Conservation (phyloP, 2,329 filamentous ascomycete species). For the Fusarium sp. region DNA sequence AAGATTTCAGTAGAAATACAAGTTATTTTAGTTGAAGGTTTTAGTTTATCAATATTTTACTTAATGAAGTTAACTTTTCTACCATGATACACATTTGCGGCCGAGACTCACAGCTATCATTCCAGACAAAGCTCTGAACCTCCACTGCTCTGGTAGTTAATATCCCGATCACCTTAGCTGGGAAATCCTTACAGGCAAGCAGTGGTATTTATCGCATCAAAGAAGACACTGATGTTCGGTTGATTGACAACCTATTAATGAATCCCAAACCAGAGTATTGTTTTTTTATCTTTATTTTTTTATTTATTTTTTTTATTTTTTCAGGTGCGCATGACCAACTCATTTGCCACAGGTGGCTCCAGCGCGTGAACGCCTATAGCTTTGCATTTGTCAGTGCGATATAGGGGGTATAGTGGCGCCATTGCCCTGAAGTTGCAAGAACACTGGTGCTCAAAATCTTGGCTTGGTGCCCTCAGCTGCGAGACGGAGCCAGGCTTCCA, state of each 20-base stretch:
- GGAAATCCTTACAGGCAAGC: background rate
- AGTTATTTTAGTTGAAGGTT: background rate
- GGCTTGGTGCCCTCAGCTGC: background rate
- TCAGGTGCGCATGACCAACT: background rate
- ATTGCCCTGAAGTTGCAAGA: constrained; percentile 12
- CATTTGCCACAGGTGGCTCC: background rate
- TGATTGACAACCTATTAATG: background rate
- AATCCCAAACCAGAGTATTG: background rate
- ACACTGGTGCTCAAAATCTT: constrained; percentile 19
- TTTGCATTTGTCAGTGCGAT: constrained; percentile 3
- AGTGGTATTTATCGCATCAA: background rate
- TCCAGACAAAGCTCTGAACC: background rate
- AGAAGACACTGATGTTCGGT: background rate
- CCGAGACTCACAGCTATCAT: background rate
- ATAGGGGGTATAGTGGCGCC: constrained; percentile 14
- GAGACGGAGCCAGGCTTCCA: constrained; percentile 12
- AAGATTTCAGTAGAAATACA: background rate
- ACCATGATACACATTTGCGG: background rate
- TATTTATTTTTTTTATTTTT: no score
- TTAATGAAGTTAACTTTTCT: background rate
- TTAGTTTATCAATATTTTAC: background rate
- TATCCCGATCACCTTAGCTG: background rate
- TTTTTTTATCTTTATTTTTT: no score
- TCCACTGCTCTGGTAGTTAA: background rate
- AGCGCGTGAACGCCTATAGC: constrained; percentile 19